phyloP scores from a whole-genome alignment of 2,329 filamentous ascomycete species.

The Trichoderma pleuroti region DNA sequence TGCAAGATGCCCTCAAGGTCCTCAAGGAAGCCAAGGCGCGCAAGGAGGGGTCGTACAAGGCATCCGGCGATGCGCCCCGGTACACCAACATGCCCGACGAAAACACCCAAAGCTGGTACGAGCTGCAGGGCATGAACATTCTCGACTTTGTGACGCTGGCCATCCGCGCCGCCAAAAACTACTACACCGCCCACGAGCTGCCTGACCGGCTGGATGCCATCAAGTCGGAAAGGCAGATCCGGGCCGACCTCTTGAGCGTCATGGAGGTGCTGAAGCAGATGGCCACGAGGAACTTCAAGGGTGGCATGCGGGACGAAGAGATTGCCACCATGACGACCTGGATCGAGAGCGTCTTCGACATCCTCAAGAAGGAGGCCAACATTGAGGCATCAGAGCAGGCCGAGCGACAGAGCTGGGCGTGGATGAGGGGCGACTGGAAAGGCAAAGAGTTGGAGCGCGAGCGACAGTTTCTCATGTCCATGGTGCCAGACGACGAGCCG shows the following conservation, averaged over 20 bases:
- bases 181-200: slow-evolving; percentile 89
- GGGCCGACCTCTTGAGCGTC: slow-evolving; percentile 77
- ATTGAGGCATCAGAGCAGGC: slow-evolving; percentile 69
- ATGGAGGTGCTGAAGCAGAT: slow-evolving; percentile 91
- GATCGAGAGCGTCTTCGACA: slow-evolving; percentile 72
- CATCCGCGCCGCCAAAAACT: slow-evolving; percentile 93
- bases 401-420: slow-evolving; percentile 72
- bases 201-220: slow-evolving; percentile 82
- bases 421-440: slow-evolving; percentile 76
- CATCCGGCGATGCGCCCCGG: slow-evolving; percentile 28
- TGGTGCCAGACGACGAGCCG: slow-evolving; percentile 57
- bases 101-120: slow-evolving; percentile 66
- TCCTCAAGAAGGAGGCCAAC: slow-evolving; percentile 73
- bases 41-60: slow-evolving; percentile 32
- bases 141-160: slow-evolving; percentile 90
- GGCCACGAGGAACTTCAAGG: slow-evolving; percentile 80
- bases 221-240: slow-evolving; percentile 80
- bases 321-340: slow-evolving; percentile 70
- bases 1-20: slow-evolving; percentile 66
- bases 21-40: slow-evolving; percentile 55
- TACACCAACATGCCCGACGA: slow-evolving; percentile 42
- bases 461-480: slow-evolving; percentile 73
- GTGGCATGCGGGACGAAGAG: slow-evolving; percentile 77
- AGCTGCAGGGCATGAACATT: slow-evolving; percentile 87
- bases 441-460: slow-evolving; percentile 74